Percentiles rank a stretch among this genome's conserved stretches.
Conservation (phyloP, 2,329 filamentous ascomycete species). For the Botrytis deweyae region DNA sequence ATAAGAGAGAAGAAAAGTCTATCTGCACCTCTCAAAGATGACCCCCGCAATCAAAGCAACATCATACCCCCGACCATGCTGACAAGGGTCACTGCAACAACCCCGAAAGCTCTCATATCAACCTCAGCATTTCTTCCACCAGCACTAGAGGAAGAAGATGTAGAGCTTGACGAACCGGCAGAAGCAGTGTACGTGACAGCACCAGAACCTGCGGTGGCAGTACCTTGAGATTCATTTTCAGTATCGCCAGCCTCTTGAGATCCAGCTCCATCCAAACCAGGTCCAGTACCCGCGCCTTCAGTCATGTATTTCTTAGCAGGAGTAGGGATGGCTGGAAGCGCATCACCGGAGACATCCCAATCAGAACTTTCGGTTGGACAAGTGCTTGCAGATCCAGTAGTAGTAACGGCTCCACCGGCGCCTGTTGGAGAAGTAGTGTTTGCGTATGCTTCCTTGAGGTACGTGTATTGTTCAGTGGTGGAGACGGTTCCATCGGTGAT, state of each 20-base stretch:
- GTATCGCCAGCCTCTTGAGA: slow-evolving; percentile 39
- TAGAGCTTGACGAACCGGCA: neutral
- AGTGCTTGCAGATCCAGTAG: slow-evolving; percentile 37
- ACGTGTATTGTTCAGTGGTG: slow-evolving; percentile 48
- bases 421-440: slow-evolving; percentile 48
- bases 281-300: slow-evolving; percentile 50
- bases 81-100: slow-evolving; percentile 1
- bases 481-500: slow-evolving; percentile 41
- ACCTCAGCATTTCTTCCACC: slow-evolving; percentile 13
- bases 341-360: slow-evolving; percentile 49
- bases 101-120: slow-evolving; percentile 6
- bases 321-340: slow-evolving; percentile 51
- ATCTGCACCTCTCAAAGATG: neutral
- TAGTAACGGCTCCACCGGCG: slow-evolving; percentile 50
- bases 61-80: slow-evolving; percentile 16
- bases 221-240: slow-evolving; percentile 31
- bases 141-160: neutral
- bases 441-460: slow-evolving; percentile 47
- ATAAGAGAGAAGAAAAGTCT: neutral
- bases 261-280: slow-evolving; percentile 40
- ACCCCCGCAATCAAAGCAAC: neutral
- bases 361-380: slow-evolving; percentile 47
- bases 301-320: slow-evolving; percentile 44
- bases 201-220: slow-evolving; percentile 32
- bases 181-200: slow-evolving; percentile 29